These are phyloP conservation scores for Wallacemonas collosoma DNA, from an alignment of 208 protist genomes.

Conservation along the genomic window DNA sequence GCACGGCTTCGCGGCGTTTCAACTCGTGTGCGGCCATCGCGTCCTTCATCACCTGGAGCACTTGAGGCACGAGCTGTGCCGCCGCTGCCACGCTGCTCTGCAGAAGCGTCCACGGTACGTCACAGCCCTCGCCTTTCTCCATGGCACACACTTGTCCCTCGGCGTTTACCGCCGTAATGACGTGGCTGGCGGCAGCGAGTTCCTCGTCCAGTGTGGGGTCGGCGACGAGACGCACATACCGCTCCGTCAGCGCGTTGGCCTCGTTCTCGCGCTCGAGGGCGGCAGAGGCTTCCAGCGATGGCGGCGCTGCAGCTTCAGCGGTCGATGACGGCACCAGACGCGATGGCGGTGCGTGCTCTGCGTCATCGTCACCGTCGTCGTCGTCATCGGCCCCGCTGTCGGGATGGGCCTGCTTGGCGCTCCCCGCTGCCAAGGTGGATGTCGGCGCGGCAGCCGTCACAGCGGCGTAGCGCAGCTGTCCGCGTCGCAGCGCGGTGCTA, in stretches of 20 bases:
- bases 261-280: slow-evolving; percentile 23
- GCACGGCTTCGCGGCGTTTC: slow-evolving; percentile 50
- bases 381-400: background rate
- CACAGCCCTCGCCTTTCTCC: slow-evolving; percentile 72
- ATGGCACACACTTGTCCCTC: slow-evolving; percentile 85
- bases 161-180: slow-evolving; percentile 79
- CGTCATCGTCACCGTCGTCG: background rate
- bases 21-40: slow-evolving; percentile 72
- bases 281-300: slow-evolving; percentile 3
- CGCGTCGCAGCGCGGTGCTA: slow-evolving; percentile 24
- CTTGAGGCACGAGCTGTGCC: slow-evolving; percentile 34
- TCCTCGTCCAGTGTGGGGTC: slow-evolving; percentile 76
- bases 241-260: slow-evolving; percentile 3
- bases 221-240: slow-evolving; percentile 50
- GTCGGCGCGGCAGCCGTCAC: background rate
- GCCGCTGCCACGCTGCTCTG: slow-evolving; percentile 59
- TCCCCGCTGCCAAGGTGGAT: background rate
- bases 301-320: slow-evolving; percentile 10
- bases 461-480: background rate
- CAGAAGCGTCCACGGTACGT: slow-evolving; percentile 50
- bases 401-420: background rate
- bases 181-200: slow-evolving; percentile 56
- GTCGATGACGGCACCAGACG: background rate
- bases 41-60: slow-evolving; percentile 57
- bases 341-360: background rate